Base-by-base conservation (phyloP, 768 basidiomycete species). In the Tricholoma sp. region DNA sequence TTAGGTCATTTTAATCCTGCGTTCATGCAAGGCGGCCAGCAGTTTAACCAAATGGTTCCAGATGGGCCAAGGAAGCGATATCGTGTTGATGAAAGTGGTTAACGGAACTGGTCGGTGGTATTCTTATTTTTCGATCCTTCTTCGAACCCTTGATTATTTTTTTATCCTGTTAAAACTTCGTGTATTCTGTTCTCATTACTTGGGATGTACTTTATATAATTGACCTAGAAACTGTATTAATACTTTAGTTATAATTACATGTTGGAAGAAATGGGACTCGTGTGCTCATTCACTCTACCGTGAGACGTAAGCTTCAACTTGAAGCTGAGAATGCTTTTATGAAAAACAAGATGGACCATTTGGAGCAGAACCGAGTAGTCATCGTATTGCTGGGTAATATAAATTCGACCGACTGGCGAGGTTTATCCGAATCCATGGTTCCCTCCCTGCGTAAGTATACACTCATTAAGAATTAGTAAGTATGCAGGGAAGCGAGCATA, bases 1-100 rank as follows among this genome's bases (percentile, higher is more conserved):
- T 77, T 77, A 63, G 86, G 86, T 13, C 86, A 89, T 72, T 84
- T 86, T 74, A 89, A 89, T 66, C 86, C 88, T 3, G 84, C 86
- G 18, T 89, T 90, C 67, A 82, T 86, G 76, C 79, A 77, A 64
- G 74, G 72, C 12, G 77, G 75, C 18, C 71, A 72, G 57, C 59
- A 59, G 54, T 8, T 32, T 49, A 24, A 28, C 1, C 62, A 61
- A 52, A 57, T 51, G 55, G 56, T 59, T 37, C 53, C 50, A n/a
- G 52, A 54, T 37, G 49, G 50, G n/a, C 53, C 59, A 52, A 50
- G 62, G 61, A 53, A 61, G 50, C 39, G 59, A 32, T 51, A 48
- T 66, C 76, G 83, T 56, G 68, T 72, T 51, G 83, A 84, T 54
- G 82, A 82, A 45, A 77, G 75, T 61, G 72, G 71, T 48, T 78